Conservation (phyloP, 495 filamentous ascomycete species). For the Aspergillus coremiiformis region DNA sequence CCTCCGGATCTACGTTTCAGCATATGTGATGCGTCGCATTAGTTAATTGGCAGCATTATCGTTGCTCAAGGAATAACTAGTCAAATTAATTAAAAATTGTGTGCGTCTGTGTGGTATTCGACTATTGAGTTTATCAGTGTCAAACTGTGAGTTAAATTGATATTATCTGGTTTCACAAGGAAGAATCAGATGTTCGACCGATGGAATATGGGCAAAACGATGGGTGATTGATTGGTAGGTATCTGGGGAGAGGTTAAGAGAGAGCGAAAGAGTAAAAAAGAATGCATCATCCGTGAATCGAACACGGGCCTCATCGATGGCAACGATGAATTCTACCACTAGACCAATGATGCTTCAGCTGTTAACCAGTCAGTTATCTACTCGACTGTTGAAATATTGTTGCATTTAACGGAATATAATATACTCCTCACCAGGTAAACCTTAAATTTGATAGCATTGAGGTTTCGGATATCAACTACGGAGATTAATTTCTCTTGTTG, state of each 20-base stretch:
- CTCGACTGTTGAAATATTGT: background rate
- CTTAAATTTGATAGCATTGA: too few relatives aligned
- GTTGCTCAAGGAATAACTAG: background rate
- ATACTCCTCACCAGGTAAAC: too few relatives aligned
- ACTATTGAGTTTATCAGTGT: too few relatives aligned
- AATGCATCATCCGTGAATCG: constrained; percentile 52
- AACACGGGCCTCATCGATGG: constrained; percentile 54
- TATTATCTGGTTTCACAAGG: background rate
- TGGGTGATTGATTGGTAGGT: too few relatives aligned
- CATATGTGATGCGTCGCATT: background rate
- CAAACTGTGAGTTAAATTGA: background rate
- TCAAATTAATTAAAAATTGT: background rate
- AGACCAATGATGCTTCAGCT: constrained; percentile 47
- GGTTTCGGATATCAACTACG: too few relatives aligned
- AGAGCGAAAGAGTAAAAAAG: too few relatives aligned
- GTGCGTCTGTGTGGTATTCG: background rate
- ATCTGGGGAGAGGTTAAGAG: too few relatives aligned
- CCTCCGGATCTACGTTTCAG: background rate
- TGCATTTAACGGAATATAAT: background rate
- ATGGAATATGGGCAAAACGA: too few relatives aligned
- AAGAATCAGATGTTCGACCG: too few relatives aligned
- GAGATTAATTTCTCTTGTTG: too few relatives aligned
- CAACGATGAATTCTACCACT: constrained; percentile 56
- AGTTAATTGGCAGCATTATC: background rate
- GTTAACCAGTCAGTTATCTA: background rate